Evolutionary conservation across 345 rosid species (phyloP).

Genomic region (Brassica juncea): DNA sequence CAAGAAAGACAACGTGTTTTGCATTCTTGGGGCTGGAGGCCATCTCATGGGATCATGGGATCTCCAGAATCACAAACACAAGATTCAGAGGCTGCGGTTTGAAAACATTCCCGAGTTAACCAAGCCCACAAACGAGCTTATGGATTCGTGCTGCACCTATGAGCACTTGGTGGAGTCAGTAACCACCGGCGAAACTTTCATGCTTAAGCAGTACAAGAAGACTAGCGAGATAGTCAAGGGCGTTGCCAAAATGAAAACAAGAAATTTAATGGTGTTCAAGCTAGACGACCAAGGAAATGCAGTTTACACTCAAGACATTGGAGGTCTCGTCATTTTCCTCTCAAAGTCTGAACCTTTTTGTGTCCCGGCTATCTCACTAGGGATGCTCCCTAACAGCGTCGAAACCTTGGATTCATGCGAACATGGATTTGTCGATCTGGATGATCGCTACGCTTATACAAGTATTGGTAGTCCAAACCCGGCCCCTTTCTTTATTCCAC

Average conservation of each 20-base stretch:
- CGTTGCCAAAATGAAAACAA: neutral
- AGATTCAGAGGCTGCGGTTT: neutral
- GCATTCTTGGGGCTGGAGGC: neutral
- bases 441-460: too few species aligned
- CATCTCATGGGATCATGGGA: neutral
- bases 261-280: slow-evolving; percentile 36
- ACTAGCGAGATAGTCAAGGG: neutral
- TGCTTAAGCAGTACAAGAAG: neutral
- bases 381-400: neutral
- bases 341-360: neutral
- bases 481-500: too few species aligned
- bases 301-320: neutral
- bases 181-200: neutral
- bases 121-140: neutral
- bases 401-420: neutral
- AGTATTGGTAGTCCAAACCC: too few species aligned
- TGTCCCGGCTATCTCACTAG: neutral
- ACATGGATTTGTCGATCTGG: neutral
- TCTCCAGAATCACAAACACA: neutral
- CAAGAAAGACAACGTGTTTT: neutral
- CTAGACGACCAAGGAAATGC: slow-evolving; percentile 50
- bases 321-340: neutral
- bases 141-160: neutral
- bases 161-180: neutral
- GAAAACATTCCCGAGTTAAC: neutral